These are phyloP conservation scores for Auriscalpium vulgare DNA, from an alignment of 768 basidiomycete genomes.

Conservation along the genomic window DNA sequence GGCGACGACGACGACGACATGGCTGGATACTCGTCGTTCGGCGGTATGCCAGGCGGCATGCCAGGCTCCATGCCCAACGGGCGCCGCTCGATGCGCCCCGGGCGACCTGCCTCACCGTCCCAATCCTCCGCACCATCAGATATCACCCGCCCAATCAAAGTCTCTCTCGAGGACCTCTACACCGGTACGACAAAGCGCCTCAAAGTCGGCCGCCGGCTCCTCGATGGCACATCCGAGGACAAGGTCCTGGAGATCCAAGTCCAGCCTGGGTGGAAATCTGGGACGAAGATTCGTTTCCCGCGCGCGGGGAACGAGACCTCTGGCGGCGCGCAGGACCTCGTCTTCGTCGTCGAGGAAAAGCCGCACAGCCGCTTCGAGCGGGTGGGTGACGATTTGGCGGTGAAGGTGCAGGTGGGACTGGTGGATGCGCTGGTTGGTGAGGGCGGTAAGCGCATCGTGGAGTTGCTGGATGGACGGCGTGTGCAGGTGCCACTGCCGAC, in stretches of 20 bases:
- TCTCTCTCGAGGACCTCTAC: conserved; percentile 83
- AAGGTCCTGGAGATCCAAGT: conserved; percentile 77
- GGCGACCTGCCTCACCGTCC: conserved; percentile 21
- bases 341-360: conserved; percentile 96
- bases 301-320: conserved; percentile 76
- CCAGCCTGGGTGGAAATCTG: conserved; percentile 91
- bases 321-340: conserved; percentile 75
- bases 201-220: conserved; percentile 69
- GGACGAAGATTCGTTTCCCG: conserved; percentile 89
- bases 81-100: conserved; percentile 16
- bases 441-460: conserved; percentile 46
- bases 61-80: conserved; percentile 44
- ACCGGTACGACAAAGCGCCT: conserved; percentile 80
- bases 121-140: conserved; percentile 35
- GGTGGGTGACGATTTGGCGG: conserved; percentile 74
- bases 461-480: conserved; percentile 73
- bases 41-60: conserved; percentile 44
- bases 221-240: conserved; percentile 74
- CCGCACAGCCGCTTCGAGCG: conserved; percentile 70
- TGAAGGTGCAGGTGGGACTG: conserved; percentile 56
- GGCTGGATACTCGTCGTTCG: conserved; percentile 29
- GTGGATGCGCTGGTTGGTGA: conserved; percentile 75
- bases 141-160: conserved; percentile 74
- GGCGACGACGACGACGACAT: conserved; percentile 37
- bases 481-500: conserved; percentile 59